Base-by-base conservation (phyloP, 2,329 filamentous ascomycete genomes). In the Zymoseptoria brevis region DNA sequence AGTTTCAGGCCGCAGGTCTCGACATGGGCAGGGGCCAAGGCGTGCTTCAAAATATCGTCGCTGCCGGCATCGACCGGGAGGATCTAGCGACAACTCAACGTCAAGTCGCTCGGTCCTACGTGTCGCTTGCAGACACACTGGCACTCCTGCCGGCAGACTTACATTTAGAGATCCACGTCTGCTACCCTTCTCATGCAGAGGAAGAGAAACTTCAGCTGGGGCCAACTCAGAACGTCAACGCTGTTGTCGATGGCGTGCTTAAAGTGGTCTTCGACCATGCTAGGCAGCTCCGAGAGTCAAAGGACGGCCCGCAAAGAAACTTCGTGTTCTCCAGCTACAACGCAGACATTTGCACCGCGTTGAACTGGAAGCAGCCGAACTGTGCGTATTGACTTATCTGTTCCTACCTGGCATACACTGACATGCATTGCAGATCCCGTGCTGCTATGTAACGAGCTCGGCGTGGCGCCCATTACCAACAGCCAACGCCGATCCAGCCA, bases 321-420 rank as follows among this genome's bases (percentile, higher is more conserved):
- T 87, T 99, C 56, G 90, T 96, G 9, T 96, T 99, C 73, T 95
- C 90, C 68, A 96, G 90, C 21, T 96, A 93, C 75, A 96, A 96
- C 71, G 81, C 89, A 11, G 88, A 87, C 64, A 83, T 97, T 19
- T 99, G 94, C 75, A 95, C 90, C 16, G 92, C 93, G 4, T 77
- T 99, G 68, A 99, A 99, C 75, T 99, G 94, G 94, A 99, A 99
- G 75, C 94, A 99, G 74, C 94, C 94, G 2, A 99, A 97, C 72
- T 99, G 85, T 87, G 72, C 76, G 83, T 76, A 5, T 41, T 35
- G 8, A 26, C 4, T 4, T 19, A 49, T 54, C 8, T 48, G 45
- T 35, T 50, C 19, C 16, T n/a, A 19, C 8, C 21, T 16, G 41
- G 6, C 26, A n/a, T 9, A 50, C 22, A 26, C 66, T 68, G 54